Evolutionary conservation across 1,284 basidiomycete species (phyloP), one percentile per base, ranked within the genome.

Genomic region (Apiotrichum siamense): DNA sequence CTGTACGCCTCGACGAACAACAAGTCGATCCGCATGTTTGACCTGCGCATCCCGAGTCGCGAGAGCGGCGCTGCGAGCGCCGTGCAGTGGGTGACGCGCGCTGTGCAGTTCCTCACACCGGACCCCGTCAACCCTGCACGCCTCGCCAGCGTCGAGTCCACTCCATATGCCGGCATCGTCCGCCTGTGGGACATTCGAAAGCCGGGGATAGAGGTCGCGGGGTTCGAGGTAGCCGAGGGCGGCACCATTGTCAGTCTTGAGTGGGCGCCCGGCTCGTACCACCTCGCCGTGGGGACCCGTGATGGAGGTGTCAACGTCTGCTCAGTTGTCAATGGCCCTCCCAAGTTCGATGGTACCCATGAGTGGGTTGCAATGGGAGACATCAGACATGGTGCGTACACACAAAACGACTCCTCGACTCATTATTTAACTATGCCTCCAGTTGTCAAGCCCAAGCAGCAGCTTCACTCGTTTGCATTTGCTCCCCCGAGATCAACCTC

Each of bases 181-280:
- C 57, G 65, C 9, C 42, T 75, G 10, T 75, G 69, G 70, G 73
- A 75, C 56, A 61, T 57, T 2, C 55, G 72, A 17, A 65, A 62
- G 29, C 49, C 64, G 2, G 61, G 59, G 1, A 33, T 38, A 3
- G 73, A 73, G 29, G 26, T 72, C 5, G 24, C 68, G 9, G 60
- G 52, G 31, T 63, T 70, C 24, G 66, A 71, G 4, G 60, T 66
- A 5, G 24, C 43, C 3, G 62, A 61, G 4, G 52, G 57, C 0
- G 33, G 36, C 2, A 46, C 40, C 2, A 57, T 71, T 2, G 47
- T 61, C 9, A 59, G 58, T 1, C 32, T 73, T 35, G 51, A 65
- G 36, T 73, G 70, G 70, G 55, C 59, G 27, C 42, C 44, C 13
- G 60, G 59, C 1, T 17, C 29, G 15, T 7, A 35, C 6, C 15